These are phyloP conservation scores for Mercurialis annua DNA, from an alignment of 345 rosid species.

Conservation along the genomic window DNA sequence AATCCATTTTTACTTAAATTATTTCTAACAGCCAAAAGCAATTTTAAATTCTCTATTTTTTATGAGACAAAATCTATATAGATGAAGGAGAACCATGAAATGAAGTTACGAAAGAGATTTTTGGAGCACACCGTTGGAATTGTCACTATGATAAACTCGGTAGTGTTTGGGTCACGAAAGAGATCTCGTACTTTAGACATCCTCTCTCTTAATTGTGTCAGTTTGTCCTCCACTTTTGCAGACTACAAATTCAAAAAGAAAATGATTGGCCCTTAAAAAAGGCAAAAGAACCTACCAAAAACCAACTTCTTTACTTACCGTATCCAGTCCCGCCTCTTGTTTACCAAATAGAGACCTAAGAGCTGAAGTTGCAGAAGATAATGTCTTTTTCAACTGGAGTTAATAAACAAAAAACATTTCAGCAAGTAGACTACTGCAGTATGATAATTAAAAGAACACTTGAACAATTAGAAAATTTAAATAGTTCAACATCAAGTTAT, in stretches of 20 bases:
- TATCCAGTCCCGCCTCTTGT: constrained; percentile 39
- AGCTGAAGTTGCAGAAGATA: constrained; percentile 69
- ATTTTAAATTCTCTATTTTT: background rate
- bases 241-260: constrained; percentile 33
- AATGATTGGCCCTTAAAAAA: constrained; percentile 16
- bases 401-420: background rate
- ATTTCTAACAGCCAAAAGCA: background rate
- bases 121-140: constrained; percentile 63
- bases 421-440: background rate
- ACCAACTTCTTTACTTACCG: constrained; percentile 44
- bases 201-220: constrained; percentile 52
- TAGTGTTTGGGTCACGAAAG: constrained; percentile 49
- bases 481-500: constrained; percentile 7
- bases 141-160: constrained; percentile 76
- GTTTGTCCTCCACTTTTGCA: constrained; percentile 41
- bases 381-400: constrained; percentile 60
- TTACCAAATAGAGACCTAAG: constrained; percentile 61
- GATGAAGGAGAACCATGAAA: background rate
- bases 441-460: background rate
- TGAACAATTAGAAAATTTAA: constrained; percentile 2
- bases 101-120: background rate
- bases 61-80: background rate
- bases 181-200: constrained; percentile 70
- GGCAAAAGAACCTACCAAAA: constrained; percentile 3
- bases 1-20: background rate